Evolutionary conservation across 2,329 filamentous ascomycete genomes (phyloP), one percentile per base, ranked within the genome.

Genomic region (Clarireedia paspali): DNA sequence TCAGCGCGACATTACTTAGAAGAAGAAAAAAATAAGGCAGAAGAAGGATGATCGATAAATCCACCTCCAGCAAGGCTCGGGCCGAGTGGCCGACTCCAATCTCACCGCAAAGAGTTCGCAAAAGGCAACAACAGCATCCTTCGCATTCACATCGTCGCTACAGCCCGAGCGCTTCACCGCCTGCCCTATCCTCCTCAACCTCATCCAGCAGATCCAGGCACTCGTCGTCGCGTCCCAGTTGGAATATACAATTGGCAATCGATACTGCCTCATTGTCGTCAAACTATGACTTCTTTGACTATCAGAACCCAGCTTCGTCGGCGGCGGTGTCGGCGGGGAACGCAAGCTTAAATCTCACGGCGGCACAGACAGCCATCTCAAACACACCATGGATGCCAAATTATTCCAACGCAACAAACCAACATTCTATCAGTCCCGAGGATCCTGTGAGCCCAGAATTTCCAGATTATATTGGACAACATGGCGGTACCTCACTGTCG

Each of bases 101-200:
- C 39, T 55, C 55, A 27, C 42, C 55, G 24, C 55, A 48, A 45
- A 36, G 42, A 14, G 50, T 57, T 57, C 26, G 42, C 38, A 57
- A 50, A 39, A 50, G 45, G 36, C 46, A 40, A 24, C 53, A 50
- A 34, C 46, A 44, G 12, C 53, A 36, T 27, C n/a, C 26, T 12
- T 50, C 46, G 15, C 46, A 55, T 50, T 24, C 46, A 34, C 55
- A 53, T 23, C 55, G 36, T 44, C 39, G 27, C 20, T 44, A 36
- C 53, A 55, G 46, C 26, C 53, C 53, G 17, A 55, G 46, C 50
- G 38, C 46, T n/a, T 55, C 53, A 44, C 53, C 53, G 20, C 46
- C 53, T 20, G 38, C 14, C 17, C 50, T 47, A 14, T 55, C 53
- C 39, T 26, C 39, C 36, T 55, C 52, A n/a, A 17, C 27, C 10